Percentiles rank a stretch among this genome's conserved stretches.
Conservation (phyloP, 768 basidiomycete species). For the Paxillus rubicundulus region DNA sequence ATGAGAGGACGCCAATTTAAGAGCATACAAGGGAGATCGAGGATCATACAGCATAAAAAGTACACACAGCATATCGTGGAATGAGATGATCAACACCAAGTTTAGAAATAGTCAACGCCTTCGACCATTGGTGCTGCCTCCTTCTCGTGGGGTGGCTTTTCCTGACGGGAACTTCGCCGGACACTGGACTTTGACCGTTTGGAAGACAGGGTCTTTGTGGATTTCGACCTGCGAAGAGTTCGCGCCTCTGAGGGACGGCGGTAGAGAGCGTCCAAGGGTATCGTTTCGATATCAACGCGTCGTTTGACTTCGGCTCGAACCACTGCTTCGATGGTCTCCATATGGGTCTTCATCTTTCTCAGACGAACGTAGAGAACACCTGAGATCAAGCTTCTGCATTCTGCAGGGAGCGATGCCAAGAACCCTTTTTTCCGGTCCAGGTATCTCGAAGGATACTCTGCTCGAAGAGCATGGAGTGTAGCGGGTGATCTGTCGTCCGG, state of each 20-base stretch:
- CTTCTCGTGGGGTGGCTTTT: background rate
- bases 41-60: conserved; percentile 2
- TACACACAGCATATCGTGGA: conserved; percentile 12
- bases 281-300: conserved; percentile 29
- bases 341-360: conserved; percentile 32
- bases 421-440: conserved; percentile 34
- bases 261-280: conserved; percentile 20
- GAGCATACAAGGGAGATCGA: too few relatives aligned
- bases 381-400: conserved; percentile 33
- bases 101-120: conserved; percentile 34
- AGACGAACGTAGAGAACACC: conserved; percentile 36
- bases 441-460: conserved; percentile 38
- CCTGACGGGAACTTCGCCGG: conserved; percentile 2
- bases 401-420: conserved; percentile 36
- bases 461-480: conserved; percentile 36
- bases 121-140: conserved; percentile 21
- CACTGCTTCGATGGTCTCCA: conserved; percentile 38
- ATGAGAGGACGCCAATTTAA: background rate
- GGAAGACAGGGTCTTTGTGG: background rate
- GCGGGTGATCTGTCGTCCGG: conserved; percentile 28
- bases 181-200: conserved; percentile 8
- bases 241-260: conserved; percentile 9
- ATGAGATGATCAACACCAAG: conserved; percentile 3
- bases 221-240: conserved; percentile 2
- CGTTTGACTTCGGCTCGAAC: conserved; percentile 35